Evolutionary conservation across 768 basidiomycete species (phyloP).

Genomic region (Rhodotorula taiwanensis): DNA sequence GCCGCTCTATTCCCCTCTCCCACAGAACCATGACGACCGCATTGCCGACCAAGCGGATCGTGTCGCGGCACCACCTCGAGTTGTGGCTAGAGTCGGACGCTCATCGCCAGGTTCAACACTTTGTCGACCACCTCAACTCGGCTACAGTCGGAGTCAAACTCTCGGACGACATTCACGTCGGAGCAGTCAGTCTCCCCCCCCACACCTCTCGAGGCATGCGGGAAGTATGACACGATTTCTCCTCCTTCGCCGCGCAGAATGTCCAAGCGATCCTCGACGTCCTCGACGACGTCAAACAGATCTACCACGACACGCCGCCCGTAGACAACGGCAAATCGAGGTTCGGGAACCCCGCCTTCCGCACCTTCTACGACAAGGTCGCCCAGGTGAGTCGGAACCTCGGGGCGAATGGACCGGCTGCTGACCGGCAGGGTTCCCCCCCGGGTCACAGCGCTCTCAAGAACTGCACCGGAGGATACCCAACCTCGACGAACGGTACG

Average conservation of each 20-base stretch:
- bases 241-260: slow-evolving; percentile 50
- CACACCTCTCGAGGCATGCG: neutral
- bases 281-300: slow-evolving; percentile 60
- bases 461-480: slow-evolving; percentile 58
- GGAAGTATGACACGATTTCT: neutral
- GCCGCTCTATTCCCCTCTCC: too few relatives aligned
- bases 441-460: slow-evolving; percentile 50
- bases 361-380: slow-evolving; percentile 79
- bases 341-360: slow-evolving; percentile 96
- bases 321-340: slow-evolving; percentile 76
- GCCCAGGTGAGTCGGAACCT: slow-evolving; percentile 51
- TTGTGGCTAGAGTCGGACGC: slow-evolving; percentile 73
- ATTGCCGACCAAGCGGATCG: slow-evolving; percentile 49
- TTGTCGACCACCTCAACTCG: slow-evolving; percentile 68
- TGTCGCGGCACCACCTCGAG: slow-evolving; percentile 67
- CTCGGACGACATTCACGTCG: slow-evolving; percentile 55
- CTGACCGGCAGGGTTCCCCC: neutral
- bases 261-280: slow-evolving; percentile 58
- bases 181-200: slow-evolving; percentile 53
- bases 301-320: slow-evolving; percentile 68
- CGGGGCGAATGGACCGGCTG: too few relatives aligned
- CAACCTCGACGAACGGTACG: slow-evolving; percentile 55
- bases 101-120: slow-evolving; percentile 59
- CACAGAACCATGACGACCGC: too few relatives aligned
- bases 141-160: slow-evolving; percentile 70